Conservation (phyloP, 306 rosid genomes). For the Prunus davidiana region DNA sequence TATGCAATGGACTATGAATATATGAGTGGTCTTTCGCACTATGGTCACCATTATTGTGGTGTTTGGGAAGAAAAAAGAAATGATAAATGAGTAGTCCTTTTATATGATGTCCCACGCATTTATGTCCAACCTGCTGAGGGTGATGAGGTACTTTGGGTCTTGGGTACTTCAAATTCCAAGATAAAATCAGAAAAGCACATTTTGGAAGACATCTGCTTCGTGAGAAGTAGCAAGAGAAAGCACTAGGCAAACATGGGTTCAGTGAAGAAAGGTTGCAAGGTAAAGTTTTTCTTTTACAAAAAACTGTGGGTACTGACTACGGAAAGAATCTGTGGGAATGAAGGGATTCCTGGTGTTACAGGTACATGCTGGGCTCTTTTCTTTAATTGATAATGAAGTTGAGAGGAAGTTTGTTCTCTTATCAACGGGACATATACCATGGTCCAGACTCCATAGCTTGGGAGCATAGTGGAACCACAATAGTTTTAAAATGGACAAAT, state of each 20-base stretch:
- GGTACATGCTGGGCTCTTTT: neutral
- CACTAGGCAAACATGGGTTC: neutral
- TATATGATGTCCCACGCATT: neutral
- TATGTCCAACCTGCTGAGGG: neutral
- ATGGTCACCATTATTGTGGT: neutral
- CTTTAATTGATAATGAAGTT: neutral
- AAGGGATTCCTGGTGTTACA: neutral
- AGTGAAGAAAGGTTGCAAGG: neutral
- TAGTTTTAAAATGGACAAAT: too few species aligned
- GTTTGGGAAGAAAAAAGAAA: neutral
- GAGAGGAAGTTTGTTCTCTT: neutral
- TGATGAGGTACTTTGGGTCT: slow-evolving; percentile 2
- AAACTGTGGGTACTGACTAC: neutral
- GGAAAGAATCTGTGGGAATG: neutral
- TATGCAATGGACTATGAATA: slow-evolving; percentile 4
- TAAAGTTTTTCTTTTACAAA: neutral
- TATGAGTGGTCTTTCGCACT: neutral
- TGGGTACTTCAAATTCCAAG: neutral
- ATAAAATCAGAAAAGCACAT: neutral
- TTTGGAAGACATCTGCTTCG: neutral
- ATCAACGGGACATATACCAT: too few species aligned
- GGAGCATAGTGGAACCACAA: too few species aligned
- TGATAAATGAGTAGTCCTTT: neutral
- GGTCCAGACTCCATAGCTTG: too few species aligned
- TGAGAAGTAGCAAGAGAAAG: neutral